These are phyloP conservation scores for Phoenix roebelenii DNA, from an alignment of 176 grass and related monocot species.

Conservation along the genomic window DNA sequence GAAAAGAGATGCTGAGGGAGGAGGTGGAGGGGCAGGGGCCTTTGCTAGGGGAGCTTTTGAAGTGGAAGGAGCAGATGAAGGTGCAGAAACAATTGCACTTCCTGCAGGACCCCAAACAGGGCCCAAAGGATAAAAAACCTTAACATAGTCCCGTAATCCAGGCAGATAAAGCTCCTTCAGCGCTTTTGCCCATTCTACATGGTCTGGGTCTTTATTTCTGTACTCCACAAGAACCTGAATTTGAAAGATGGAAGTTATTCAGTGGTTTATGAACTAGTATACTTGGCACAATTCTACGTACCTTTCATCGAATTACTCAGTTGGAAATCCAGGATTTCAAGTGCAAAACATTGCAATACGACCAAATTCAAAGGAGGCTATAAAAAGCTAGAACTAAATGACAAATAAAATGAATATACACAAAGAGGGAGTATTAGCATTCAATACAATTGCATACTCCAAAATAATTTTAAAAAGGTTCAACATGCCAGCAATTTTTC, in stretches of 20 bases:
- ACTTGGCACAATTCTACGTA: no score
- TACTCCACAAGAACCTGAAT: conserved; percentile 55
- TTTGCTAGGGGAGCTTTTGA: conserved; percentile 4
- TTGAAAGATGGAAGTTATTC: conserved; percentile 1
- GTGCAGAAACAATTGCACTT: conserved; percentile 17
- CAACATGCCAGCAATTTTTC: no score
- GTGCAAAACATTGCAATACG: no score
- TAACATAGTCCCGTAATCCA: conserved; percentile 35
- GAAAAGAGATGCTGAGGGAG: conserved; percentile 5
- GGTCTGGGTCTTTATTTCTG: conserved; percentile 44
- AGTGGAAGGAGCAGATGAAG: not conserved
- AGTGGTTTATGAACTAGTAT: not conserved
- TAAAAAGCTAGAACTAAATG: no score
- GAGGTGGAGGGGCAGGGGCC: conserved; percentile 8
- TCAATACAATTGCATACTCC: no score
- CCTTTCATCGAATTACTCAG: no score
- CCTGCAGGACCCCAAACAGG: conserved; percentile 31
- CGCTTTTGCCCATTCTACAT: conserved; percentile 54
- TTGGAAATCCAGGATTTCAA: no score
- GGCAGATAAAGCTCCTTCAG: conserved; percentile 48
- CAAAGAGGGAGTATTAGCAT: no score
- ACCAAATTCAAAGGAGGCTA: no score
- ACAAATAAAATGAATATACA: no score
- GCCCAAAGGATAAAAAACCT: conserved; percentile 47
- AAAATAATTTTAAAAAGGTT: no score